phyloP scores from a whole-genome alignment of 768 basidiomycete species.

The Pisolithus orientalis region DNA sequence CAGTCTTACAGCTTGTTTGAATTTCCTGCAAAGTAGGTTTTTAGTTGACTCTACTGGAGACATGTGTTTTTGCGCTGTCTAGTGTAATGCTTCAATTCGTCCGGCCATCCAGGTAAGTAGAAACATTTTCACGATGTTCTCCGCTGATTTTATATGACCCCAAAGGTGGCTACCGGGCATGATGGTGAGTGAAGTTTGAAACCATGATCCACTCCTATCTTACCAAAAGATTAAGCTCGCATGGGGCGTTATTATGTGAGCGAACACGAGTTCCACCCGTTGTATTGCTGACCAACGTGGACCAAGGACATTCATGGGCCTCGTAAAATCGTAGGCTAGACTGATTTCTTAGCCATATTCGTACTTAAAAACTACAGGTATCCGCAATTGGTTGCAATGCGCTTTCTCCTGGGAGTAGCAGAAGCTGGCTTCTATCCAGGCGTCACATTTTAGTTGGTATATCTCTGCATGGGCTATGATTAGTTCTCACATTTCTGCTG shows the following conservation, averaged over 20 bases:
- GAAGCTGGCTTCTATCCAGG: constrained; percentile 68
- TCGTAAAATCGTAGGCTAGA: constrained; percentile 48
- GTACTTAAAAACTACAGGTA: constrained; percentile 33
- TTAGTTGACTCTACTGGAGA: background rate
- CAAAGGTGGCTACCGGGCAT: constrained; percentile 56
- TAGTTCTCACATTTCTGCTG: background rate
- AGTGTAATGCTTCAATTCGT: constrained; percentile 47
- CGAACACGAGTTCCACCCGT: constrained; percentile 3
- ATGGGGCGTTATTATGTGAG: constrained; percentile 58
- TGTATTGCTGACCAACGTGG: background rate
- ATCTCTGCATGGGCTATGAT: constrained; percentile 19
- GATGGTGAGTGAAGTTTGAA: constrained; percentile 32
- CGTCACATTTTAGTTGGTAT: constrained; percentile 51
- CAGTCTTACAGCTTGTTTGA: constrained; percentile 41
- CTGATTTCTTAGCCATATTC: background rate
- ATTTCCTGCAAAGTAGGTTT: constrained; percentile 61
- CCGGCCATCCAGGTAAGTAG: constrained; percentile 48
- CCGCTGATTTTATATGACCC: background rate
- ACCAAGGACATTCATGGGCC: constrained; percentile 53
- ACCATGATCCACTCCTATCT: background rate
- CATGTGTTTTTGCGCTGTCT: background rate
- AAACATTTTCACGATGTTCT: background rate
- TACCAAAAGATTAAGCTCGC: constrained; percentile 31
- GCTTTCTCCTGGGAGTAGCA: constrained; percentile 50
- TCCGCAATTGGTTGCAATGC: constrained; percentile 49